phyloP scores from a whole-genome alignment of 2,329 filamentous ascomycete species.

The Monosporascus sp. region DNA sequence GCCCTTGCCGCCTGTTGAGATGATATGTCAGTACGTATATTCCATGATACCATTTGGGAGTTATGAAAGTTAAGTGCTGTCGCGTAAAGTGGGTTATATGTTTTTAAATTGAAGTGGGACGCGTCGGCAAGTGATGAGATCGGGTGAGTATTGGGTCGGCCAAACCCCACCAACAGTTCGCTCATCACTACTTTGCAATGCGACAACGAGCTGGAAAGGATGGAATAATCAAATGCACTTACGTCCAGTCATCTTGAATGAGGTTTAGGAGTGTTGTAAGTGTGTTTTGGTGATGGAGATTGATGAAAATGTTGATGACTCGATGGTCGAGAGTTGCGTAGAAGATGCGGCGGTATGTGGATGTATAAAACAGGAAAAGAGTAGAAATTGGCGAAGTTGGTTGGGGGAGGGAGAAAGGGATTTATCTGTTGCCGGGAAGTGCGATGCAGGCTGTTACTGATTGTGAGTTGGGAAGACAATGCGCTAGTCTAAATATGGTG shows the following conservation, averaged over 20 bases:
- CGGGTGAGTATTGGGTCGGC: constrained; percentile 12
- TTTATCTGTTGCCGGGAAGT: constrained; percentile 18
- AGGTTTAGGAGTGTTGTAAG: constrained; percentile 21
- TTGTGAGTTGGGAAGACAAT: constrained; percentile 16
- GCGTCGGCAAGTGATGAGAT: constrained; percentile 17
- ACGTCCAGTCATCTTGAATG: constrained; percentile 67
- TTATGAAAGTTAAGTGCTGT: constrained; percentile 2
- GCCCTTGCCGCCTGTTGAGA: constrained; percentile 74
- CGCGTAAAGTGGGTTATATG: constrained; percentile 1
- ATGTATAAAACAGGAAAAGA: constrained; percentile 22
- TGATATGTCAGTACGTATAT: constrained; percentile 38
- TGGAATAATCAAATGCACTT: constrained; percentile 39
- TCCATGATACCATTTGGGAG: background rate
- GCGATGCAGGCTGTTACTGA: constrained; percentile 25
- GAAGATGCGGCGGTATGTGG: constrained; percentile 21
- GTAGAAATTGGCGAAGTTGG: constrained; percentile 11
- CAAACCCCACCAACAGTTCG: constrained; percentile 16
- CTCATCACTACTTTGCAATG: constrained; percentile 4
- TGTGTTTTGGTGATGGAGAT: constrained; percentile 25
- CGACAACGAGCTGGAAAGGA: constrained; percentile 11
- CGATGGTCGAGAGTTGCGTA: constrained; percentile 20
- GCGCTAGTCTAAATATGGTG: constrained; percentile 10
- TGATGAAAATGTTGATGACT: constrained; percentile 20
- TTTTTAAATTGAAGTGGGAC: constrained; percentile 18
- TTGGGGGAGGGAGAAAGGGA: constrained; percentile 13